These are phyloP conservation scores for Poa pratensis DNA, from an alignment of 176 grass and related monocot genomes.

Conservation along the genomic window DNA sequence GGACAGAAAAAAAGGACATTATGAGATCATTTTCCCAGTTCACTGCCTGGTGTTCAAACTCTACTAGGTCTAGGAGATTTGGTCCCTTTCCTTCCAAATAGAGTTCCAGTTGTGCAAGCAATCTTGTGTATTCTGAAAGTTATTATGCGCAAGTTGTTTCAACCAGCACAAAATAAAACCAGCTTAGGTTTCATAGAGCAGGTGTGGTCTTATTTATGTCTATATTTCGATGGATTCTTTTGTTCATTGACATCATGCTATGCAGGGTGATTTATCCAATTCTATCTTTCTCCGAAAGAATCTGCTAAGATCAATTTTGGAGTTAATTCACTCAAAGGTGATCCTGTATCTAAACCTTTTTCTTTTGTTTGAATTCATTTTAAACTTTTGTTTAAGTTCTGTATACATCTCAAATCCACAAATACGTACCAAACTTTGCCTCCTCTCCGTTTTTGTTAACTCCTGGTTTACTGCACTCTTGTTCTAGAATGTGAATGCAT, in stretches of 20 bases:
- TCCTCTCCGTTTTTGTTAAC: slow-evolving; percentile 11
- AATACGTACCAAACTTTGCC: background rate
- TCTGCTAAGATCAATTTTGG: slow-evolving; percentile 75
- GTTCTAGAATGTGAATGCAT: slow-evolving; percentile 23
- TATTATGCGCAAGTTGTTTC: background rate
- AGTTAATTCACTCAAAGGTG: slow-evolving; percentile 77
- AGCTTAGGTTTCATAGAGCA: slow-evolving; percentile 10
- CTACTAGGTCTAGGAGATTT: slow-evolving; percentile 30
- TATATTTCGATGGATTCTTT: slow-evolving; percentile 25
- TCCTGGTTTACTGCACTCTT: slow-evolving; percentile 21
- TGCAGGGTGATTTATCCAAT: slow-evolving; percentile 76
- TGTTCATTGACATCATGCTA: slow-evolving; percentile 39
- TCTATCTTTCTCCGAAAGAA: slow-evolving; percentile 78
- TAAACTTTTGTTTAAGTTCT: slow-evolving; percentile 26
- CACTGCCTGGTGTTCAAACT: background rate
- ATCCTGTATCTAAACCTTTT: slow-evolving; percentile 11
- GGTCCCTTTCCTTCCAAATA: background rate
- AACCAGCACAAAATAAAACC: slow-evolving; percentile 14
- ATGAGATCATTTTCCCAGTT: slow-evolving; percentile 7
- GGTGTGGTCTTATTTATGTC: slow-evolving; percentile 21
- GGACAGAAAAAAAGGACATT: slow-evolving; percentile 22
- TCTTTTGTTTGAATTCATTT: slow-evolving; percentile 12
- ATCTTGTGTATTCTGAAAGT: background rate
- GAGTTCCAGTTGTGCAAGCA: slow-evolving; percentile 4
- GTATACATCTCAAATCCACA: background rate